Percentiles rank a stretch among this genome's conserved stretches.
phyloP scores from a whole-genome alignment of 2,329 filamentous ascomycete genomes.

The Ascomycota sp. region DNA sequence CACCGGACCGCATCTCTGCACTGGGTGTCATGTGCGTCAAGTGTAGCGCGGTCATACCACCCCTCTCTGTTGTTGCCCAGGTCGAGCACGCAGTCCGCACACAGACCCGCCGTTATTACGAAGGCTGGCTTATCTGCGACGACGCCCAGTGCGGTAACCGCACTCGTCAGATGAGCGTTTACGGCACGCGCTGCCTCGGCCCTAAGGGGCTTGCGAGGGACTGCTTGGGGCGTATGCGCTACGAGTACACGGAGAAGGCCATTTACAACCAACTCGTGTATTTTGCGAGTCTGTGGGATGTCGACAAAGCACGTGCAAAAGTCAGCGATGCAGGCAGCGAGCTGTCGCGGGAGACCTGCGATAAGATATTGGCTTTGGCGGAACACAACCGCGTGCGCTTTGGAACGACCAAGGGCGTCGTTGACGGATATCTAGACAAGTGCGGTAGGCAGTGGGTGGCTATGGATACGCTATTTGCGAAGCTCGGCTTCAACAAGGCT shows the following conservation, averaged over 20 bases:
- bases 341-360: conserved; percentile 29
- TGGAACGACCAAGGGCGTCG: conserved; percentile 48
- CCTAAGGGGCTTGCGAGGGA: conserved; percentile 65
- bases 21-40: conserved; percentile 51
- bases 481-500: conserved; percentile 29
- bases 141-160: conserved; percentile 69
- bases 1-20: conserved; percentile 39
- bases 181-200: conserved; percentile 72
- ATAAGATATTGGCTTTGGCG: conserved; percentile 46
- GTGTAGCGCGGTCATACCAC: conserved; percentile 43
- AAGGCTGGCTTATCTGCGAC: conserved; percentile 76
- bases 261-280: conserved; percentile 92
- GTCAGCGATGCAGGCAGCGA: conserved; percentile 26
- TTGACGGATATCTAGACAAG: conserved; percentile 69
- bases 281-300: conserved; percentile 65
- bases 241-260: conserved; percentile 69
- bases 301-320: conserved; percentile 49
- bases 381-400: conserved; percentile 70
- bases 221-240: conserved; percentile 70
- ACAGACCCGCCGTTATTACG: conserved; percentile 68
- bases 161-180: conserved; percentile 81
- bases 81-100: conserved; percentile 64
- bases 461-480: conserved; percentile 71
- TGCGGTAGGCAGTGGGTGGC: conserved; percentile 82
- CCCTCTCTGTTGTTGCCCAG: conserved; percentile 61